phyloP scores from a whole-genome alignment of 169 alveolate genomes.

The Eimeria sp. region DNA sequence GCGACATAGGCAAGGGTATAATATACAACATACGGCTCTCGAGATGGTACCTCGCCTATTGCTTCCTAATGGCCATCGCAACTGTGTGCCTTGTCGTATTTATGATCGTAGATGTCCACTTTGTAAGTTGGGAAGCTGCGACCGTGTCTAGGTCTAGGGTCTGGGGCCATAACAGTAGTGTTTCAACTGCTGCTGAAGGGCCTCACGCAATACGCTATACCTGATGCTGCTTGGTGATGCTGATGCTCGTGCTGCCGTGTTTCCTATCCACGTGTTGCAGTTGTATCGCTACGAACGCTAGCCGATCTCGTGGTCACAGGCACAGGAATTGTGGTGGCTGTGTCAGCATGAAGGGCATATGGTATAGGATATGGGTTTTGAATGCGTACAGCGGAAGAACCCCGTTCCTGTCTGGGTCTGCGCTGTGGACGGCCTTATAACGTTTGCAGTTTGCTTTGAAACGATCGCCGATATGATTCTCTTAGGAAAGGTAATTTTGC shows the following conservation, averaged over 20 bases:
- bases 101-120: slow-evolving; percentile 80
- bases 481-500: slow-evolving; percentile 33
- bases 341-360: background rate
- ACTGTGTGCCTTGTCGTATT: slow-evolving; percentile 70
- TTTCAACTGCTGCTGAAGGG: background rate
- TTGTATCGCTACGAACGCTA: background rate
- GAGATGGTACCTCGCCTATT: slow-evolving; percentile 73
- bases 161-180: background rate
- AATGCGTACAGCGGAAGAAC: slow-evolving; percentile 57
- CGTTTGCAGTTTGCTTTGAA: slow-evolving; percentile 71
- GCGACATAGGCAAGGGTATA: slow-evolving; percentile 74
- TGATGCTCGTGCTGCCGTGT: background rate
- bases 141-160: background rate
- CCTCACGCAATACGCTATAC: background rate
- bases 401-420: slow-evolving; percentile 75
- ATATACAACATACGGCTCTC: slow-evolving; percentile 69
- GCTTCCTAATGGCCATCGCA: slow-evolving; percentile 80
- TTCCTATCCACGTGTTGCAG: background rate
- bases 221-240: background rate
- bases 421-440: slow-evolving; percentile 70
- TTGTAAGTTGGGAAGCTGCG: slow-evolving; percentile 35
- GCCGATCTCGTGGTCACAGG: background rate
- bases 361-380: background rate
- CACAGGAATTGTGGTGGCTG: background rate
- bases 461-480: slow-evolving; percentile 62